A percentile compares a stretch with the other conserved stretches of the same genome.
Evolutionary conservation across 1,139 yeast genomes (phyloP).

Genomic region (Saccharomyces hybrid): DNA sequence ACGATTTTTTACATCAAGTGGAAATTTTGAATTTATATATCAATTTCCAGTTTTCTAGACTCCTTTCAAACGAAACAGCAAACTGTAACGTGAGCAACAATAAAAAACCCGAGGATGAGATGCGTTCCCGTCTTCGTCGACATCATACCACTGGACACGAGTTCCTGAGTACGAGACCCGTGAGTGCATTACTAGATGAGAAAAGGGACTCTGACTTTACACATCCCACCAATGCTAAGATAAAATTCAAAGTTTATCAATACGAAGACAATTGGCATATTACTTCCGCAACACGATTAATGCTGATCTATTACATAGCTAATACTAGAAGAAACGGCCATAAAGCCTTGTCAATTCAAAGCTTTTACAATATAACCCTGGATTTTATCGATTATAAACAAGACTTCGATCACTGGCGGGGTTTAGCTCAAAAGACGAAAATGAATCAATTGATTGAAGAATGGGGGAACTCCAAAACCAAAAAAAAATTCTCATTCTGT

Average conservation of each 20-base stretch:
- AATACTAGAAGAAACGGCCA: conserved; percentile 32
- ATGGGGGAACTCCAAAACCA: conserved; percentile 5
- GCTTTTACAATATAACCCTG: conserved; percentile 71
- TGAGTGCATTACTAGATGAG: conserved; percentile 19
- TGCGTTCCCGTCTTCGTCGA: not conserved
- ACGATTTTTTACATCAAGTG: conserved; percentile 41
- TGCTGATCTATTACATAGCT: conserved; percentile 50
- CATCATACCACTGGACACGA: not conserved
- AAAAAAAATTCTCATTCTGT: conserved; percentile 49
- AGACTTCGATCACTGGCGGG: conserved; percentile 79
- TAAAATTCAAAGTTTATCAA: conserved; percentile 49
- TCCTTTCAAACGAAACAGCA: conserved; percentile 19
- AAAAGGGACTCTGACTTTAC: not conserved
- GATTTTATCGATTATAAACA: conserved; percentile 69
- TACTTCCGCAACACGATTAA: conserved; percentile 52
- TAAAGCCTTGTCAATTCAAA: conserved; percentile 40
- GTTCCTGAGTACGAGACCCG: conserved; percentile 8
- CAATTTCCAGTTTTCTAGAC: conserved; percentile 49
- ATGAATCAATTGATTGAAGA: conserved; percentile 5
- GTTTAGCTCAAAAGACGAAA: conserved; percentile 22
- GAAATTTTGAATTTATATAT: conserved; percentile 56
- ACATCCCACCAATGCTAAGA: not conserved
- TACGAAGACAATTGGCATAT: conserved; percentile 83
- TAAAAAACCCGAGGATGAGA: not conserved
- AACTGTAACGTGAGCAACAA: not conserved